These are phyloP conservation scores for Verruconis gallopava DNA, from an alignment of 2,329 filamentous ascomycete genomes.

Conservation along the genomic window DNA sequence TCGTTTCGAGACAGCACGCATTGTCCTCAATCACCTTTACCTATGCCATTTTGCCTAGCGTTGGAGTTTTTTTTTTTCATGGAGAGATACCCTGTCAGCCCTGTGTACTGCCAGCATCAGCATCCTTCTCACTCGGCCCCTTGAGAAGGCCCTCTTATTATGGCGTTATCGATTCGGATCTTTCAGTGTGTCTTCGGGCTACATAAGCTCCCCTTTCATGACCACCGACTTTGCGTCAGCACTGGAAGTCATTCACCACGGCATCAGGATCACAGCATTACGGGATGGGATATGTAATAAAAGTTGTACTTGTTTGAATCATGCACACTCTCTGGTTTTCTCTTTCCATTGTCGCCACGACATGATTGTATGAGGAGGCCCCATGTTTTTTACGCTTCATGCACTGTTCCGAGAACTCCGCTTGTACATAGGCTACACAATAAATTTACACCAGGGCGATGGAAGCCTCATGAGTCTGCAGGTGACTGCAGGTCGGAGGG, in stretches of 20 bases:
- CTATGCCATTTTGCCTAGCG: background rate
- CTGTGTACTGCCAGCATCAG: too few species aligned
- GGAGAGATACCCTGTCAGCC: conserved; percentile 1
- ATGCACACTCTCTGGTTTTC: background rate
- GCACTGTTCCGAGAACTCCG: background rate
- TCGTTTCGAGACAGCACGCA: too few species aligned
- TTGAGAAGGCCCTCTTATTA: too few species aligned
- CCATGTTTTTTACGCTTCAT: too few species aligned
- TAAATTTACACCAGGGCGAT: background rate
- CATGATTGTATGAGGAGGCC: too few species aligned
- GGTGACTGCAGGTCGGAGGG: background rate
- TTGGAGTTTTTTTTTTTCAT: background rate
- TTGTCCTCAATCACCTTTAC: background rate
- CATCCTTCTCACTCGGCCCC: too few species aligned
- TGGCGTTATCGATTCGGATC: too few species aligned
- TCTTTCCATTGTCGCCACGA: background rate
- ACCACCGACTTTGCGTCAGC: too few species aligned
- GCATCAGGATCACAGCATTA: too few species aligned
- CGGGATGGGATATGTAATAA: background rate
- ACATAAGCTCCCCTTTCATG: too few species aligned
- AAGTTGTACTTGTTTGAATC: background rate
- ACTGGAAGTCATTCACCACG: too few species aligned
- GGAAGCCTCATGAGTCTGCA: background rate
- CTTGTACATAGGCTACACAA: background rate
- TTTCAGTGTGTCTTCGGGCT: too few species aligned